A percentile compares a stretch with the other conserved stretches of the same genome.
Conservation (phyloP, 192 early-diverging fungal genomes). For the Gaertneriomyces sp. region DNA sequence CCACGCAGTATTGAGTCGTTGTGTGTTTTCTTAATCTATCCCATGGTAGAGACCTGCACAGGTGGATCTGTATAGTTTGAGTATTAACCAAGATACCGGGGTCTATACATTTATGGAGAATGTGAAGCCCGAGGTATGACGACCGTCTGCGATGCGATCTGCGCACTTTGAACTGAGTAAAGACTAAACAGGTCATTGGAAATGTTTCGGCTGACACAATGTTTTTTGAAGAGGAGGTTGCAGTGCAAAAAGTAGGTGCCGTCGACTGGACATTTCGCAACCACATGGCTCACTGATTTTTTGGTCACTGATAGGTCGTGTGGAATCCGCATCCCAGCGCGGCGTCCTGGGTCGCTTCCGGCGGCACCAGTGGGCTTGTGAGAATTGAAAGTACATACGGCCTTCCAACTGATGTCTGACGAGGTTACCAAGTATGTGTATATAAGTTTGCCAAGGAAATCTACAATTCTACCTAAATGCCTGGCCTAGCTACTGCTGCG, state of each 20-base stretch:
- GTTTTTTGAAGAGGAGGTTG: constrained; percentile 34
- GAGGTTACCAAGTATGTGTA: too few species aligned
- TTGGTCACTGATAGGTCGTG: constrained; percentile 2
- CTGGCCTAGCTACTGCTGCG: too few species aligned
- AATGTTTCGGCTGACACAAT: constrained; percentile 10
- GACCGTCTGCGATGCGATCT: background rate
- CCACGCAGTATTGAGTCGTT: background rate
- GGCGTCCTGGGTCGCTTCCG: constrained; percentile 25
- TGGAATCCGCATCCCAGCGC: constrained; percentile 27
- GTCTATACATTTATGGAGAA: constrained; percentile 28
- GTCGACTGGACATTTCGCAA: background rate
- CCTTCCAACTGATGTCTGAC: too few species aligned
- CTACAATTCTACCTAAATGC: too few species aligned
- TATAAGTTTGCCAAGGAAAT: too few species aligned
- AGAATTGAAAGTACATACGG: constrained; percentile 24
- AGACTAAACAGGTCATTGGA: constrained; percentile 6
- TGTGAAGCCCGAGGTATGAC: background rate
- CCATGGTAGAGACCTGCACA: constrained; percentile 16
- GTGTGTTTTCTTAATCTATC: background rate
- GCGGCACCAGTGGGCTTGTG: constrained; percentile 27
- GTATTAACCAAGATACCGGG: constrained; percentile 15
- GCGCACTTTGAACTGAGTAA: background rate
- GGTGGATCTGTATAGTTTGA: constrained; percentile 27
- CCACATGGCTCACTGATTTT: background rate
- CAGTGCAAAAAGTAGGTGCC: constrained; percentile 35